A percentile compares a stretch with the other conserved stretches of the same genome.
phyloP scores from a whole-genome alignment of 805 yeast genomes.

The Yamadazyma nakazawae region DNA sequence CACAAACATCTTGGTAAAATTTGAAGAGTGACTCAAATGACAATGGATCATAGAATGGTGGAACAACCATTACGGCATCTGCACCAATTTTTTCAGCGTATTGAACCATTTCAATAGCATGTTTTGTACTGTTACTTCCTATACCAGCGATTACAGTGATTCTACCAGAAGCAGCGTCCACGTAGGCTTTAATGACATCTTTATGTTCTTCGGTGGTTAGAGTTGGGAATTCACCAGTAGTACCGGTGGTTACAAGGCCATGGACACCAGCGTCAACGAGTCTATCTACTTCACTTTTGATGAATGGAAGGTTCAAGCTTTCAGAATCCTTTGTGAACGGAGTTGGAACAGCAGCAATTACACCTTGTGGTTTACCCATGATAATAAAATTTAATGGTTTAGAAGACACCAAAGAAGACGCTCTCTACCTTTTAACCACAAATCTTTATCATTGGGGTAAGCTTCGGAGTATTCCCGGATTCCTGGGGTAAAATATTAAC shows the following conservation, averaged over 20 bases:
- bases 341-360: constrained; percentile 16
- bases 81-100: constrained; percentile 14
- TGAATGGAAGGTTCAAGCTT: constrained; percentile 8
- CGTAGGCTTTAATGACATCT: constrained; percentile 13
- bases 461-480: neutral
- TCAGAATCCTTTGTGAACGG: constrained; percentile 12
- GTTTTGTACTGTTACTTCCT: constrained; percentile 14
- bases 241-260: constrained; percentile 15
- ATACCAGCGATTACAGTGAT: constrained; percentile 14
- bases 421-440: neutral
- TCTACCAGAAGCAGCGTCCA: constrained; percentile 14
- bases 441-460: neutral
- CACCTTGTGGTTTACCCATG: constrained; percentile 14
- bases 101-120: constrained; percentile 15
- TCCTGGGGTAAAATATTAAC: neutral
- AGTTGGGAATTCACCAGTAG: constrained; percentile 16
- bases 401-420: neutral
- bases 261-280: constrained; percentile 13
- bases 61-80: constrained; percentile 15
- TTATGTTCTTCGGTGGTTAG: constrained; percentile 14
- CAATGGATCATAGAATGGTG: constrained; percentile 15
- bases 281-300: constrained; percentile 13
- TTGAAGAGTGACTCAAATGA: constrained; percentile 12
- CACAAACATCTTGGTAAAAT: constrained; percentile 14
- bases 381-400: neutral